Percentiles rank a stretch among this genome's conserved stretches.
Conservation (phyloP, 2,329 filamentous ascomycete genomes). For the Fusarium miscanthi region DNA sequence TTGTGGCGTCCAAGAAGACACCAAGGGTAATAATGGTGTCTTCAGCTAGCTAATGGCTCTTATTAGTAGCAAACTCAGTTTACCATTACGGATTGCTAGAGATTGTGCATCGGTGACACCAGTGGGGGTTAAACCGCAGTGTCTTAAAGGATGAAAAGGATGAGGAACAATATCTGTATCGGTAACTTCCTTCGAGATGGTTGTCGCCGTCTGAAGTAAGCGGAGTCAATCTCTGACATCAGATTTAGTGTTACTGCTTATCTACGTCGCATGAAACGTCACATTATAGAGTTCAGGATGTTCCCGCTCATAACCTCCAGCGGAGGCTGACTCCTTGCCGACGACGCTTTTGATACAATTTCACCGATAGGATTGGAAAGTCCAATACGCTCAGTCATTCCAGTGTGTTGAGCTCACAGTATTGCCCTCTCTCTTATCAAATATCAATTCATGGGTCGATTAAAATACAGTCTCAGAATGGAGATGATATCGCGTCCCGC, state of each 20-base stretch:
- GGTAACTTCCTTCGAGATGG: neutral
- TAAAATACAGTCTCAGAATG: neutral
- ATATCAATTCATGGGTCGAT: no score
- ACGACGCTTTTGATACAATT: no score
- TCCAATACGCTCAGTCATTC: neutral
- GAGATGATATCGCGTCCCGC: neutral
- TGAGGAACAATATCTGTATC: rapidly evolving
- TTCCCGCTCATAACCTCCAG: neutral
- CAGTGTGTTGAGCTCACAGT: rapidly evolving
- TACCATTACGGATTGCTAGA: rapidly evolving
- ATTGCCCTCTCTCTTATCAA: rapidly evolving
- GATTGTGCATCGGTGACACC: rapidly evolving
- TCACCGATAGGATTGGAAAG: no score
- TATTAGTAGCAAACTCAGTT: neutral
- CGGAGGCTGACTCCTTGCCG: neutral
- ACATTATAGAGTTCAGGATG: neutral
- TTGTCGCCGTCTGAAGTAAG: neutral
- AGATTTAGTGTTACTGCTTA: neutral
- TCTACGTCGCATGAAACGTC: neutral
- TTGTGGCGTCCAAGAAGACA: neutral
- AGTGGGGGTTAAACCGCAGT: rapidly evolving
- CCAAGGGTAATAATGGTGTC: neutral
- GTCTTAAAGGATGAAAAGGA: neutral
- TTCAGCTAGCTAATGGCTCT: neutral
- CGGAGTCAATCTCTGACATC: neutral